A percentile compares a stretch with the other conserved stretches of the same genome.
Evolutionary conservation across 2,329 filamentous ascomycete species (phyloP).

Genomic region (Colletotrichum musicola): DNA sequence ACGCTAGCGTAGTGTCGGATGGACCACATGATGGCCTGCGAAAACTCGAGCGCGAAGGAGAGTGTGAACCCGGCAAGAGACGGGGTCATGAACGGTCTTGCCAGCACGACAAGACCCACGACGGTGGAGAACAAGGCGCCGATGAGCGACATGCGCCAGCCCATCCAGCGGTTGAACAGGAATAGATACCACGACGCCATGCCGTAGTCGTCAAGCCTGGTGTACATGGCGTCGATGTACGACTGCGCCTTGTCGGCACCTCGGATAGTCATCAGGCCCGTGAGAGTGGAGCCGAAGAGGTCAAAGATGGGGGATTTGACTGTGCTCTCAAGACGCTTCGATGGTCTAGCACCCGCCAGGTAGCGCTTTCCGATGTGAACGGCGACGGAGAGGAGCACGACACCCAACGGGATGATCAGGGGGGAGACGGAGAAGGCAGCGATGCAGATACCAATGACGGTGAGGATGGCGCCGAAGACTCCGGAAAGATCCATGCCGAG

Average conservation of each 20-base stretch:
- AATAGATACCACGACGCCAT: slow-evolving; percentile 76
- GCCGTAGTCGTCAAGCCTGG: slow-evolving; percentile 75
- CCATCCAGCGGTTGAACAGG: slow-evolving; percentile 83
- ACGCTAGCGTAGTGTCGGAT: slow-evolving; percentile 77
- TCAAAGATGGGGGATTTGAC: slow-evolving; percentile 85
- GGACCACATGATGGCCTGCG: slow-evolving; percentile 72
- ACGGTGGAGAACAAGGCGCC: slow-evolving; percentile 77
- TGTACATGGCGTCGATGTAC: slow-evolving; percentile 79
- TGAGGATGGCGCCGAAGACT: slow-evolving; percentile 70
- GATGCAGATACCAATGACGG: slow-evolving; percentile 74
- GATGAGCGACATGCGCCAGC: slow-evolving; percentile 77
- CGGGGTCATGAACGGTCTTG: slow-evolving; percentile 72
- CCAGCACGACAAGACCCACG: slow-evolving; percentile 74
- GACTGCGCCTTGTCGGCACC: slow-evolving; percentile 77
- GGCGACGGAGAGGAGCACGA: slow-evolving; percentile 69
- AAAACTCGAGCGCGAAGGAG: slow-evolving; percentile 79
- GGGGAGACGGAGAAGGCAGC: slow-evolving; percentile 78
- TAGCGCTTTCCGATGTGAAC: slow-evolving; percentile 72
- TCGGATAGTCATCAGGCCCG: slow-evolving; percentile 80
- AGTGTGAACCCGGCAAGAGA: slow-evolving; percentile 82
- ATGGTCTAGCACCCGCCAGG: slow-evolving; percentile 77
- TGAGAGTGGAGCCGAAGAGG: slow-evolving; percentile 79
- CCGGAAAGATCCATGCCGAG: slow-evolving; percentile 74
- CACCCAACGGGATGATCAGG: slow-evolving; percentile 72
- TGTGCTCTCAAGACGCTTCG: slow-evolving; percentile 82